phyloP scores from a whole-genome alignment of 768 basidiomycete species.

The Polyporus arcularius region DNA sequence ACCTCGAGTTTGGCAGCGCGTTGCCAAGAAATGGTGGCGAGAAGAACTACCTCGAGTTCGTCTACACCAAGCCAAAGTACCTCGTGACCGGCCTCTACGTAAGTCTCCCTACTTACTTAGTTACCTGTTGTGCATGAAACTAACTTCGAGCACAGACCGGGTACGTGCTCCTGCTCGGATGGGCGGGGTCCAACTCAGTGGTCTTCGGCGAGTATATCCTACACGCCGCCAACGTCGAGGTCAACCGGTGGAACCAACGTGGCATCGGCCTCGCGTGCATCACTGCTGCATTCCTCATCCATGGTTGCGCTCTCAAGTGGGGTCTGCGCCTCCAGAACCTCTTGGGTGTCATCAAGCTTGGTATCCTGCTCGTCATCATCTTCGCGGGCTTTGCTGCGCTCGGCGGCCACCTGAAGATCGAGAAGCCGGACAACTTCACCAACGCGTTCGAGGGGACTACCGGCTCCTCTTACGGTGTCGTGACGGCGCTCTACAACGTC shows the following conservation, averaged over 20 bases:
- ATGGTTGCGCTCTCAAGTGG: constrained; percentile 22
- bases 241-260: constrained; percentile 1
- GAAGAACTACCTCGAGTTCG: constrained; percentile 69
- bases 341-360: constrained; percentile 13
- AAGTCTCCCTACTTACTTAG: neutral
- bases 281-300: neutral
- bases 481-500: constrained; percentile 32
- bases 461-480: constrained; percentile 26
- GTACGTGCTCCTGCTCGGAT: constrained; percentile 25
- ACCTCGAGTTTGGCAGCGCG: constrained; percentile 19
- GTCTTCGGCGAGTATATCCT: constrained; percentile 66
- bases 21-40: constrained; percentile 55
- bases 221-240: neutral
- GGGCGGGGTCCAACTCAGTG: constrained; percentile 52
- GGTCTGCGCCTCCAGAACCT: neutral
- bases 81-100: constrained; percentile 49
- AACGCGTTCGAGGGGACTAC: constrained; percentile 30
- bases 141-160: neutral
- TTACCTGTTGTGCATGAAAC: too few species aligned
- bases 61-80: constrained; percentile 59
- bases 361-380: constrained; percentile 24
- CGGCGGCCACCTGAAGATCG: constrained; percentile 28
- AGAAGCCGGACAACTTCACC: constrained; percentile 34
- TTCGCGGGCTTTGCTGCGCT: constrained; percentile 28
- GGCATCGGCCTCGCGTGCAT: constrained; percentile 1